Percentiles rank a stretch among this genome's conserved stretches.
Conservation (phyloP, 345 rosid genomes). For the Balakata baccata region DNA sequence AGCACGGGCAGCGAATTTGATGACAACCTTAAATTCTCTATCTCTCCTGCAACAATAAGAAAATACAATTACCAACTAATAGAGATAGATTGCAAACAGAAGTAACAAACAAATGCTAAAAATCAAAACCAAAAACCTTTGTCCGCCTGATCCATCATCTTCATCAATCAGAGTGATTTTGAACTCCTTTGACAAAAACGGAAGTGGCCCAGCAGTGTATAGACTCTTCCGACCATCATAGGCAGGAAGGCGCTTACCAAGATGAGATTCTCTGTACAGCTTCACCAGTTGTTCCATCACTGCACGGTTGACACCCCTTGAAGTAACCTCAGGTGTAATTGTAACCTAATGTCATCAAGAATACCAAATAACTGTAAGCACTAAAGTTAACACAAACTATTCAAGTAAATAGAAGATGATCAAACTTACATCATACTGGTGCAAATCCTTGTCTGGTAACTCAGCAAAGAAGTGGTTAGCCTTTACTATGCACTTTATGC, state of each 20-base stretch:
- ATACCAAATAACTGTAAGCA: background rate
- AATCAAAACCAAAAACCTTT: constrained; percentile 40
- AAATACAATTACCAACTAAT: background rate
- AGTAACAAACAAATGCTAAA: background rate
- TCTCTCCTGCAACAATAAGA: constrained; percentile 53
- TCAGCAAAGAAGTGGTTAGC: constrained; percentile 97
- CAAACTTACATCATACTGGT: constrained; percentile 83
- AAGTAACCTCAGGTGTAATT: constrained; percentile 71
- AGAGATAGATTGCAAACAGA: background rate
- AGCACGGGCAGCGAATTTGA: constrained; percentile 84
- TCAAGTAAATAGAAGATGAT: background rate
- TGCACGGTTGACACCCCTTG: constrained; percentile 83
- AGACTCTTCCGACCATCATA: constrained; percentile 93
- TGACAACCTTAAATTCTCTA: constrained; percentile 64
- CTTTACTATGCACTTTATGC: constrained; percentile 71
- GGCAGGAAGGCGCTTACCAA: constrained; percentile 85
- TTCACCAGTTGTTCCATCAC: constrained; percentile 68
- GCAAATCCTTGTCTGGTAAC: constrained; percentile 86
- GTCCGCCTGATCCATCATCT: constrained; percentile 75
- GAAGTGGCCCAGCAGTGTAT: constrained; percentile 91
- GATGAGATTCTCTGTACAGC: constrained; percentile 64
- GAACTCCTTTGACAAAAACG: constrained; percentile 73
- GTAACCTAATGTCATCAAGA: constrained; percentile 48
- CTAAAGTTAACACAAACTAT: background rate
- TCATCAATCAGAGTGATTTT: constrained; percentile 66